A percentile compares a stretch with the other conserved stretches of the same genome.
Conservation (phyloP, 1,284 basidiomycete genomes). For the Leccinum angustisporum region DNA sequence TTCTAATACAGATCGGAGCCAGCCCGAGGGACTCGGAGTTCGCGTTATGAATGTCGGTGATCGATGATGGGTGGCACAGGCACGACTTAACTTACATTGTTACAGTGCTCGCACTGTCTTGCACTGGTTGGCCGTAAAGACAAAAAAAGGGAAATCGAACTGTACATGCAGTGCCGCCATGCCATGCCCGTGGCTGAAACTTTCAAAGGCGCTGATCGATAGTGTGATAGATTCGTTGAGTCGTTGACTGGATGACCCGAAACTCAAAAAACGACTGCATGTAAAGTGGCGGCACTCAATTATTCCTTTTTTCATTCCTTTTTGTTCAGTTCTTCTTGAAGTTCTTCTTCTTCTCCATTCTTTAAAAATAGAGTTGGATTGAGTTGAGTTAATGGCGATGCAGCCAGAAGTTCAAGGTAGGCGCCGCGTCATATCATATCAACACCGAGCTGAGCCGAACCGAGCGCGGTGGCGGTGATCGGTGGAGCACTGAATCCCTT, state of each 20-base stretch:
- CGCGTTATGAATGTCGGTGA: neutral
- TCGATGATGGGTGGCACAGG: neutral
- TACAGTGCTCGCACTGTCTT: neutral
- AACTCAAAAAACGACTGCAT: neutral
- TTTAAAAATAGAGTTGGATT: neutral
- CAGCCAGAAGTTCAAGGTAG: neutral
- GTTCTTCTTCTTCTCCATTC: neutral
- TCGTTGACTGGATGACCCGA: neutral
- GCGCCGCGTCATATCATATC: neutral
- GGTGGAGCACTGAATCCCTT: neutral
- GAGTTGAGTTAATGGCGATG: neutral
- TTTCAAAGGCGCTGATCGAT: neutral
- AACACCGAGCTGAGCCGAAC: neutral
- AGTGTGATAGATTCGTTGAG: neutral
- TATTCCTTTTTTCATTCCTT: neutral
- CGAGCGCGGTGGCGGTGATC: neutral
- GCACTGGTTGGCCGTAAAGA: neutral
- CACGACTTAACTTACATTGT: neutral
- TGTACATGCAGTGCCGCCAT: neutral
- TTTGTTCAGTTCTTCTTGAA: neutral
- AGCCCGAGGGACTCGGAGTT: neutral
- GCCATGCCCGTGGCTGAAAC: neutral
- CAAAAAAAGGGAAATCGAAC: neutral
- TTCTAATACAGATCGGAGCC: neutral
- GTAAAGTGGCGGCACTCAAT: neutral